Evolutionary conservation across 2,329 filamentous ascomycete species (phyloP), one percentile per base, ranked within the genome.

Genomic region (Trichocomaceae sp.): DNA sequence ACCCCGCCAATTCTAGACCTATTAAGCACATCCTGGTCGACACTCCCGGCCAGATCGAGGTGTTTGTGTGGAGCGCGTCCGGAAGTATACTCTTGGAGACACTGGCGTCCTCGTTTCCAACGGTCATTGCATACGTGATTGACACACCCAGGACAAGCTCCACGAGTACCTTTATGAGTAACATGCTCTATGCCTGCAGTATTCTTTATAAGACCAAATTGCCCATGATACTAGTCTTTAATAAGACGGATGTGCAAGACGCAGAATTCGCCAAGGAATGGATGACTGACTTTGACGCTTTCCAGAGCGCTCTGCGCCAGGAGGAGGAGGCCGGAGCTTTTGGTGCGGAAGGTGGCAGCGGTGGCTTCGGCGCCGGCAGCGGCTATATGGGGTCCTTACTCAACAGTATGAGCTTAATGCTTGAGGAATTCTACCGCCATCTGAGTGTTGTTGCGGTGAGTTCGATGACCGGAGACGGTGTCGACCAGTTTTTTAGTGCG

Each of bases 281-380:
- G 93, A 99, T 99, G 93, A 95, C 91, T 5, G 92, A 99, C 71
- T 99, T 96, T 66, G 93, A 99, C 61, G 84, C 88, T 0, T 99
- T 99, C 75, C 93, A 97, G 69, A 83, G 83, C 15, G 92, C 95
- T 0, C 77, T 99, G 46, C 82, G 83, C 48, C 76, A 82, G 23
- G 93, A 97, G 66, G 89, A 96, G 69, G 84, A 87, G 54, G 78
- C 80, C 7, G 90, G 90, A 46, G 84, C 82, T 0, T 87, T 90
- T 65, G 88, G 87, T 12, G 84, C 85, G 2, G 79, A 82, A 26
- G 90, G 86, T 13, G 78, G 81, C 20, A 72, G 74, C 15, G 75
- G 80, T 42, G 81, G 81, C 7, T 69, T 79, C 55, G 81, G 83
- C 10, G 83, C 85, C 5, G 90, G 90, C 10, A 93, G 86, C 62